Percentiles rank a stretch among this genome's conserved stretches.
Conservation (phyloP, 2,329 filamentous ascomycete genomes). For the Monilinia laxa region DNA sequence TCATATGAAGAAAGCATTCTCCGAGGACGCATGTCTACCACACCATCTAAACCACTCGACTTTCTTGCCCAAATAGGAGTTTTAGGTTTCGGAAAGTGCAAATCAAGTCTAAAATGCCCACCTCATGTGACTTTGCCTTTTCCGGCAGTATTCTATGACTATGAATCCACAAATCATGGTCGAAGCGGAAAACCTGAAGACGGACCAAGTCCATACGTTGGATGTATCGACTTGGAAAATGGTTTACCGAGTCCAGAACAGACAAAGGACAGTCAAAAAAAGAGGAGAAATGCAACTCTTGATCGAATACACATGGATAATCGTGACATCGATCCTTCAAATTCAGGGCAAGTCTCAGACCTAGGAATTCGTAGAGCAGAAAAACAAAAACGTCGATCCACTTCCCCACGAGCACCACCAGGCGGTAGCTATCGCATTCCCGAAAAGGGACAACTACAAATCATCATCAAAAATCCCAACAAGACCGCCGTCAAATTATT, state of each 20-base stretch:
- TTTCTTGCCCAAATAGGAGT: conserved; percentile 96
- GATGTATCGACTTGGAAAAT: conserved; percentile 87
- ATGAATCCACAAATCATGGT: conserved; percentile 65
- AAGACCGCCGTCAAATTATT: conserved; percentile 98
- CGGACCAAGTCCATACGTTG: conserved; percentile 93
- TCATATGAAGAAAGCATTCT: conserved; percentile 98
- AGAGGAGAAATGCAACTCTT: conserved; percentile 34
- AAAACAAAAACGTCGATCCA: conserved; percentile 59
- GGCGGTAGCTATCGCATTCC: conserved; percentile 93
- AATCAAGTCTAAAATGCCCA: conserved; percentile 78
- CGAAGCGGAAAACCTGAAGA: conserved; percentile 65
- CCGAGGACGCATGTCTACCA: conserved; percentile 93
- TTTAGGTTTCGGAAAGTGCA: conserved; percentile 84
- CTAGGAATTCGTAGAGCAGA: conserved; percentile 48
- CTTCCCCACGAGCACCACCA: conserved; percentile 66
- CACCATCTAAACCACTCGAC: conserved; percentile 85
- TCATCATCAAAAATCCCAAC: conserved; percentile 97
- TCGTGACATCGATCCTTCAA: conserved; percentile 31
- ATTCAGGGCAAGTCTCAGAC: conserved; percentile 34
- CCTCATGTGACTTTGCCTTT: conserved; percentile 88
- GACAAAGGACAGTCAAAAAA: conserved; percentile 45
- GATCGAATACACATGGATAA: conserved; percentile 30
- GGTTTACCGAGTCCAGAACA: conserved; percentile 58
- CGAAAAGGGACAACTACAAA: conserved; percentile 89
- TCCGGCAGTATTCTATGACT: conserved; percentile 94